Evolutionary conservation across 2,329 filamentous ascomycete genomes (phyloP), one percentile per base, ranked within the genome.

Genomic region (Microsporum ferrugineum): DNA sequence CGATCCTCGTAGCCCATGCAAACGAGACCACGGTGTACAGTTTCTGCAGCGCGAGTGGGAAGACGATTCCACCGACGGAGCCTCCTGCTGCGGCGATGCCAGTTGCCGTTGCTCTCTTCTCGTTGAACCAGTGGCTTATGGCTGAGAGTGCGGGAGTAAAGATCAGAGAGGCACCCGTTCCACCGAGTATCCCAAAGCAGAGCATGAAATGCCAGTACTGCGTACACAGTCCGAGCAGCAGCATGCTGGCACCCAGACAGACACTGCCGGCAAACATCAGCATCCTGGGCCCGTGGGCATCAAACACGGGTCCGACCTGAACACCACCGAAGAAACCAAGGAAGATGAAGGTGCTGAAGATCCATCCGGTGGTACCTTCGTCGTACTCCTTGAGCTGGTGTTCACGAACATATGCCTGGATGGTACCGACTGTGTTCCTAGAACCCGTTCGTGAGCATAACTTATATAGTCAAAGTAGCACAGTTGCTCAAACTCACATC

Each of bases 321-420:
- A 70, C 66, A 31, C 71, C 69, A 10, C 65, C 67, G 43, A 73
- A 65, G 51, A 75, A 76, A 8, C 75, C 63, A 55, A 77, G 71
- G 61, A 77, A 77, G 0, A 68, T 71, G 62, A 73, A 77, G 1
- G 70, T 66, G 8, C 73, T 72, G 60, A 72, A 75, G 23, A 77
- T 77, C 76, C 75, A 77, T 0, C 74, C 74, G 34, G 75, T 73
- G 27, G 29, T 53, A n/a, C 29, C 49, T 34, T 53, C 49, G 31
- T 53, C 49, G 14, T 73, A 72, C 1, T 64, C 64, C 1, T 63
- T 62, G n/a, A 77, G 65, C 59, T 76, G 72, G 61, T 76, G 69
- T 1, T 68, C 66, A 36, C 67, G 68, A 2, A 74, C 70, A 70
- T 72, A 77, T 1, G 75, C 71, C 60, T 77, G 71, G 1, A 77